phyloP scores from a whole-genome alignment of 1,284 basidiomycete genomes.

The Vanrija sp. region DNA sequence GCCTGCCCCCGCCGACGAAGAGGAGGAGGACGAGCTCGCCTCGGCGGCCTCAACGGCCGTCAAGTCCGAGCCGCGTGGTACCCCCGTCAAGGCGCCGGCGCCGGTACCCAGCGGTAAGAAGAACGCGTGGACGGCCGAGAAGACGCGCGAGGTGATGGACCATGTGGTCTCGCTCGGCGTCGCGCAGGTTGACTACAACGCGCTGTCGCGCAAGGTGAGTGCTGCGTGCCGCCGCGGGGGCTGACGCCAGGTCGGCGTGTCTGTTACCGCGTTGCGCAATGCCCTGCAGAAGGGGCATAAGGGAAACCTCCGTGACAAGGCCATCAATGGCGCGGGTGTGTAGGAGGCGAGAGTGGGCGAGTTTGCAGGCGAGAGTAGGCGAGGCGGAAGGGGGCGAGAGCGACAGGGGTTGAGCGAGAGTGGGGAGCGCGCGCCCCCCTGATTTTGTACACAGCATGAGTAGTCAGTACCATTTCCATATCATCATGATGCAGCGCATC shows the following conservation, averaged over 20 bases:
- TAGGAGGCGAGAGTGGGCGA: background rate
- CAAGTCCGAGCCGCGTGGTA: no score
- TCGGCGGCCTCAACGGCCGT: background rate
- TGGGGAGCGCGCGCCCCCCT: no score
- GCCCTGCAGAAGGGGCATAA: constrained; percentile 27
- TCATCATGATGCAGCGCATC: no score
- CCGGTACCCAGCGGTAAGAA: background rate
- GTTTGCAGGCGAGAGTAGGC: background rate
- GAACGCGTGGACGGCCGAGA: background rate
- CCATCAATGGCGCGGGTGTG: constrained; percentile 2
- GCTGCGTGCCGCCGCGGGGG: no score
- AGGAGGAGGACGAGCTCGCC: background rate
- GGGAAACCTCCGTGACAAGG: constrained; percentile 30
- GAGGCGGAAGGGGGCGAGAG: no score
- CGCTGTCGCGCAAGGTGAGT: no score
- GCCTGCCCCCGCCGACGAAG: background rate
- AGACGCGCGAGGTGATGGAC: background rate
- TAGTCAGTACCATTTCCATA: no score
- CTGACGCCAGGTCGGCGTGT: constrained; percentile 19
- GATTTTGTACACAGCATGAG: no score
- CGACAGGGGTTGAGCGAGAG: no score
- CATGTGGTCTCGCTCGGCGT: background rate
- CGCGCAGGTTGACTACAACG: no score
- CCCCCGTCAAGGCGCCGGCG: background rate
- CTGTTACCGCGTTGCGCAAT: constrained; percentile 19